These are phyloP conservation scores for Salvia rosmarinus DNA, from an alignment of 257 asterid species.

Conservation along the genomic window DNA sequence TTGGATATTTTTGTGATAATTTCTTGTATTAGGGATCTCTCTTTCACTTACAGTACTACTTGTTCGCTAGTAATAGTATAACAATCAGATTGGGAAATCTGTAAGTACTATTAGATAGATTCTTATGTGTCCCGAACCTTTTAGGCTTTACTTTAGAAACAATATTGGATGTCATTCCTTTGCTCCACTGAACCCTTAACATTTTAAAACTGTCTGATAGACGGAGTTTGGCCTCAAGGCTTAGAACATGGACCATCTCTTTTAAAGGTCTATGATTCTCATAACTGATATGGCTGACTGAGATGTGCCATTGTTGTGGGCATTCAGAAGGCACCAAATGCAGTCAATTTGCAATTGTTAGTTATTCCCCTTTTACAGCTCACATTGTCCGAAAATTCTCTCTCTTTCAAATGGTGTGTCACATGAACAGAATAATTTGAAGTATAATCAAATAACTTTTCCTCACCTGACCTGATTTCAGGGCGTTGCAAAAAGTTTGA, in stretches of 20 bases:
- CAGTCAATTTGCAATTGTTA: neutral
- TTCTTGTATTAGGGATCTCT: slow-evolving; percentile 18
- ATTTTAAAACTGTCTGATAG: neutral
- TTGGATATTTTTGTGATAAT: slow-evolving; percentile 18
- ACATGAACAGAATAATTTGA: slow-evolving; percentile 4
- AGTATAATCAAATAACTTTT: slow-evolving; percentile 9
- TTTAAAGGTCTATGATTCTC: neutral
- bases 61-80: slow-evolving; percentile 1
- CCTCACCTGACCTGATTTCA: slow-evolving; percentile 40
- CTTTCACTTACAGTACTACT: slow-evolving; percentile 9
- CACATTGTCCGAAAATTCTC: neutral
- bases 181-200: neutral
- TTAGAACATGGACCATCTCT: neutral
- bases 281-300: neutral
- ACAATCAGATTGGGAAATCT: slow-evolving; percentile 19
- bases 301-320: slow-evolving; percentile 13
- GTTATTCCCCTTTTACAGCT: neutral
- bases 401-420: neutral
- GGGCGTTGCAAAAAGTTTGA: slow-evolving; percentile 76
- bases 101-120: neutral
- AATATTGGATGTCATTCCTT: neutral
- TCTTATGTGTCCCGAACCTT: neutral
- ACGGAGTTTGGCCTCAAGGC: neutral
- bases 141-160: neutral
- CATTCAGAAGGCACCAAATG: slow-evolving; percentile 4